A percentile compares a stretch with the other conserved stretches of the same genome.
These are phyloP conservation scores for Botryotinia narcissicola DNA, from an alignment of 2,329 filamentous ascomycete genomes.

Conservation along the genomic window DNA sequence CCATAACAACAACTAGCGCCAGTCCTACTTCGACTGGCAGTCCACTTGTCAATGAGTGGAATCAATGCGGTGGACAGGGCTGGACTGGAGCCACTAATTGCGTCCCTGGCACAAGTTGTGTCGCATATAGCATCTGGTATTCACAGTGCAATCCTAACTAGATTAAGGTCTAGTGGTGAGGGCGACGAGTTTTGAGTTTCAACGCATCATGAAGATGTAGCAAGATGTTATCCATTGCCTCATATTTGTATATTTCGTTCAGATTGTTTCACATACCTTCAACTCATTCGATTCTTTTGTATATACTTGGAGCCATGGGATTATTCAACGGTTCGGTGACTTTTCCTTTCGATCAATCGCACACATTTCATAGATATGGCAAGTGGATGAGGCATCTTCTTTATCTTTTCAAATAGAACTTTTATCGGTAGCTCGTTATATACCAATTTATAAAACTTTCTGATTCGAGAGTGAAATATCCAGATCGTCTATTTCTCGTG, in stretches of 20 bases:
- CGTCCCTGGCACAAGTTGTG: constrained; percentile 24
- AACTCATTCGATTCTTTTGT: neutral
- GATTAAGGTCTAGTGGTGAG: neutral
- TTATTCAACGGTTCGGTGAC: neutral
- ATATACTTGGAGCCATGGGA: neutral
- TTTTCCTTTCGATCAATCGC: too few species aligned
- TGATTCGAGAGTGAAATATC: neutral
- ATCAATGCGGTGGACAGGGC: constrained; percentile 29
- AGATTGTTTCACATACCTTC: neutral
- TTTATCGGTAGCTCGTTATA: neutral
- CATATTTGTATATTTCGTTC: neutral
- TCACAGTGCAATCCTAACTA: constrained; percentile 26
- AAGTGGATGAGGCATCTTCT: neutral
- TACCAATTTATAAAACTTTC: neutral
- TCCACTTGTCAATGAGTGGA: constrained; percentile 20
- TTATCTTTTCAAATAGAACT: neutral
- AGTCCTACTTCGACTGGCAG: constrained; percentile 20
- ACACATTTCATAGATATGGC: neutral
- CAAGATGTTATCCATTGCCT: neutral
- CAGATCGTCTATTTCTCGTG: neutral
- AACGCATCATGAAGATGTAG: neutral
- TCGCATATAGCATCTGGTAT: constrained; percentile 26
- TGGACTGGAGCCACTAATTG: constrained; percentile 29
- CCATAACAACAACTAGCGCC: constrained; percentile 30
- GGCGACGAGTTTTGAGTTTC: rapidly evolving